A percentile compares a stretch with the other conserved stretches of the same genome.
These are phyloP conservation scores for Triticum monococcum DNA, from an alignment of 176 grass and related monocot genomes.

Conservation along the genomic window DNA sequence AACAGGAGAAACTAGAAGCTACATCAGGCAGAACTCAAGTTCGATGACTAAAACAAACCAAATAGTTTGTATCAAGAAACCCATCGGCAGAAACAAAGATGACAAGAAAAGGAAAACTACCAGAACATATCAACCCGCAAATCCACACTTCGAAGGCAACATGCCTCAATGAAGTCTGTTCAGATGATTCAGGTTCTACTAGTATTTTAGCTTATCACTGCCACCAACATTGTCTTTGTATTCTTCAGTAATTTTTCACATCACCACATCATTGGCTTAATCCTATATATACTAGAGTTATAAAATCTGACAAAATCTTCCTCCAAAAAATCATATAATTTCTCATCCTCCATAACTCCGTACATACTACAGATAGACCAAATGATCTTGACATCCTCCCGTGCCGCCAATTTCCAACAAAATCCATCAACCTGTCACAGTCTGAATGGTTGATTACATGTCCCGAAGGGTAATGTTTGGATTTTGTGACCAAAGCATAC, in stretches of 20 bases:
- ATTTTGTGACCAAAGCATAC: not conserved
- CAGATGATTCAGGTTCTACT: not conserved
- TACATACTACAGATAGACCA: not conserved
- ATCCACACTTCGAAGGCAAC: not conserved
- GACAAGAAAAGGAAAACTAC: not conserved
- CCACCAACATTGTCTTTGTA: not conserved
- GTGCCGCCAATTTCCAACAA: not conserved
- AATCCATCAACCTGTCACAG: not conserved
- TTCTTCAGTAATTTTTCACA: not conserved
- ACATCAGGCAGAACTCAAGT: not conserved
- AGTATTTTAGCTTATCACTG: not conserved
- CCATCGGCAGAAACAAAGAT: not conserved
- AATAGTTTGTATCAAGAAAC: conserved; percentile 11
- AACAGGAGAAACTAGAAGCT: not conserved
- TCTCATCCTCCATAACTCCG: not conserved
- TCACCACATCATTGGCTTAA: not conserved
- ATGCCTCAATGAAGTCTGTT: not conserved
- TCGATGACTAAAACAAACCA: not conserved
- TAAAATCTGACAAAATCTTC: not conserved
- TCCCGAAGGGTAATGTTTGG: not conserved
- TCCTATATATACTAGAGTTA: not conserved
- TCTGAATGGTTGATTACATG: not conserved
- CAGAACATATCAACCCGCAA: not conserved
- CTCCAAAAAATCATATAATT: not conserved
- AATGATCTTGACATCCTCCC: not conserved